Evolutionary conservation across 768 basidiomycete species (phyloP), one percentile per base, ranked within the genome.

Genomic region (Suillus paluster): DNA sequence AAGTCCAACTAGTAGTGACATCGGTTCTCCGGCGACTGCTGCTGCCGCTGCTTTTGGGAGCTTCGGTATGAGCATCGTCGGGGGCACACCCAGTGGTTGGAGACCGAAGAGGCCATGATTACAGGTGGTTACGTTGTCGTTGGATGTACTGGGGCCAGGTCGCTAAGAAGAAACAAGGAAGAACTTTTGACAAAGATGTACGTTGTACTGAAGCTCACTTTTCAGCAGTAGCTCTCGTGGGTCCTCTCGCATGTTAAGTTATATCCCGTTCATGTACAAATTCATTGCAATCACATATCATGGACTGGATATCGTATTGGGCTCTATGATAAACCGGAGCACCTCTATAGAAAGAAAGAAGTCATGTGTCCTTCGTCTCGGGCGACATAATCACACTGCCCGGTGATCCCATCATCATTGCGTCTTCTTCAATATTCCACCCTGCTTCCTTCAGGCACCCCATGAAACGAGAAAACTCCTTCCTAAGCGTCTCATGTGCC

Each of bases 51-150:
- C 83, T 4, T 85, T 85, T 58, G 80, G 80, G 11, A 76, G 72
- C 60, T 84, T 84, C 62, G 82, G 82, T 7, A 75, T 73, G 1
- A 81, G 82, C 6, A 74, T 73, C 34, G 78, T 79, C 39, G 78
- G 81, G 5, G 75, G 66, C 19, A 9, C 46, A 34, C 9, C 55
- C n/a, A n/a, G n/a, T 27, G 69, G 46, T 6, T 74, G 72, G 72
- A 67, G 72, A 57, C 41, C 9, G 14, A 73, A 68, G 63, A 64
- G 69, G n/a, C n/a, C n/a, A 64, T 74, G 56, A 73, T 68, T 17
- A 61, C 66, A 42, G 65, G 14, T 23, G 4, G 54, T 14, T 23
- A 25, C 17, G 6, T 21, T 38, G 25, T 60, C 34, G n/a, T 11
- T 30, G 72, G 30, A 25, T 27, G 57, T 53, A 53, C 23, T 52